A percentile compares a stretch with the other conserved stretches of the same genome.
Evolutionary conservation across 2,329 filamentous ascomycete species (phyloP).

Genomic region (Talaromyces atroroseus): DNA sequence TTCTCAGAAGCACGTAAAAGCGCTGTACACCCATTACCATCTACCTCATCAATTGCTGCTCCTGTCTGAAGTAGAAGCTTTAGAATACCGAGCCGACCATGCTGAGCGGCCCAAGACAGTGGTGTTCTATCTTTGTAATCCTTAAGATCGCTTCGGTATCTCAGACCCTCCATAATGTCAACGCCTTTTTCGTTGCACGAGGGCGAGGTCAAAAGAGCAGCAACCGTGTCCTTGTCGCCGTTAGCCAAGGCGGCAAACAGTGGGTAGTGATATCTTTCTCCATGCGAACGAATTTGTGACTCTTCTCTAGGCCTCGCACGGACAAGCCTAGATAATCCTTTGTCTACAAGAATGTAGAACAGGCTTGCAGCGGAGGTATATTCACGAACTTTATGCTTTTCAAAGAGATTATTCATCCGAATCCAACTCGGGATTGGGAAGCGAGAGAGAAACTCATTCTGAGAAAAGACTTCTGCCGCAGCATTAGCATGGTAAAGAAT

Average conservation of each 20-base stretch:
- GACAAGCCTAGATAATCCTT: not conserved
- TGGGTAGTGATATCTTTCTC: constrained; percentile 2
- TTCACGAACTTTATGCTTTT: constrained; percentile 25
- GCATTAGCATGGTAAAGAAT: constrained; percentile 26
- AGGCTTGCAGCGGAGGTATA: constrained; percentile 21
- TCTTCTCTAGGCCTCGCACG: constrained; percentile 18
- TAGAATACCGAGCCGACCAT: not conserved
- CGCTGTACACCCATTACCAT: not conserved
- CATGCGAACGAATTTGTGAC: constrained; percentile 1
- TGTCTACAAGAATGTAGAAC: constrained; percentile 16
- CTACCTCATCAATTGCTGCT: not conserved
- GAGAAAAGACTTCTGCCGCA: constrained; percentile 16
- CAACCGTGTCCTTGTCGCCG: not conserved
- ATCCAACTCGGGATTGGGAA: constrained; percentile 29
- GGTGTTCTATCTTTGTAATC: not conserved
- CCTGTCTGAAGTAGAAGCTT: constrained; percentile 12
- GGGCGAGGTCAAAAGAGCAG: not conserved
- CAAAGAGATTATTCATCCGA: constrained; percentile 27
- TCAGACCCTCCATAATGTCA: not conserved
- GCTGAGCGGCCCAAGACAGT: constrained; percentile 3
- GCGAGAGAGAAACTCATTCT: constrained; percentile 19
- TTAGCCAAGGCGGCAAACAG: constrained; percentile 5
- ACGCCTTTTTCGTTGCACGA: not conserved
- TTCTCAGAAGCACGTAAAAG: not conserved
- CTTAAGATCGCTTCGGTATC: not conserved